Percentiles rank a stretch among this genome's conserved stretches.
Evolutionary conservation across 306 rosid species (phyloP).

Genomic region (Dalbergia cultrata): DNA sequence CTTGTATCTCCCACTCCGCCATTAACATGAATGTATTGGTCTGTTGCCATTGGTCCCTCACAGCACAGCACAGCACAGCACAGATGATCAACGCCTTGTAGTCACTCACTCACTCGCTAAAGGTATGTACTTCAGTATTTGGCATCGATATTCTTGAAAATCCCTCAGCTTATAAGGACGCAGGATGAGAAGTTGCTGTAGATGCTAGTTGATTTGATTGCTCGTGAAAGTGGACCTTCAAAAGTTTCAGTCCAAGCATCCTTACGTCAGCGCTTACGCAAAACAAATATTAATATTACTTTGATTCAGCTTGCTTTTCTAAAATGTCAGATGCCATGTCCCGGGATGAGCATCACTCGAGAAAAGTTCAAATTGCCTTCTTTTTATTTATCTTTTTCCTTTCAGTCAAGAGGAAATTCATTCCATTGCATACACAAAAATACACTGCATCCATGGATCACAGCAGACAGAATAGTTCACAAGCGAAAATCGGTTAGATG

Average conservation of each 20-base stretch:
- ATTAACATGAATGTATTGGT: not conserved
- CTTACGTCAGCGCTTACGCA: not conserved
- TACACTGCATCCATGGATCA: too few relatives aligned
- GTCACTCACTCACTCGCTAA: not conserved
- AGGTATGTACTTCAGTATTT: too few relatives aligned
- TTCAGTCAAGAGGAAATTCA: too few relatives aligned
- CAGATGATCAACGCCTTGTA: not conserved
- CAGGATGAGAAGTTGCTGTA: not conserved
- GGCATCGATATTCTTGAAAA: not conserved
- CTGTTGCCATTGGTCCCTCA: slow-evolving; percentile 17
- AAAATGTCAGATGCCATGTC: not conserved
- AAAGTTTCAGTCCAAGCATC: not conserved
- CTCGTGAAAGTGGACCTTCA: not conserved
- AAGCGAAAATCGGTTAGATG: too few relatives aligned
- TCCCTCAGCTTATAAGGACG: not conserved
- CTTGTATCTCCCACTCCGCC: slow-evolving; percentile 44
- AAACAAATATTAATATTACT: not conserved
- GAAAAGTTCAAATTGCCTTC: too few relatives aligned
- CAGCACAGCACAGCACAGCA: not conserved
- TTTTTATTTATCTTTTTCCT: too few relatives aligned
- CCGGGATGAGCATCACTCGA: not conserved
- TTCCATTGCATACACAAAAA: too few relatives aligned
- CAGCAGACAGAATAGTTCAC: too few relatives aligned
- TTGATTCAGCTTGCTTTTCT: not conserved
- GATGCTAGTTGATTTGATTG: not conserved